Base-by-base conservation (phyloP, 768 basidiomycete species). In the Tulasnella sp. region DNA sequence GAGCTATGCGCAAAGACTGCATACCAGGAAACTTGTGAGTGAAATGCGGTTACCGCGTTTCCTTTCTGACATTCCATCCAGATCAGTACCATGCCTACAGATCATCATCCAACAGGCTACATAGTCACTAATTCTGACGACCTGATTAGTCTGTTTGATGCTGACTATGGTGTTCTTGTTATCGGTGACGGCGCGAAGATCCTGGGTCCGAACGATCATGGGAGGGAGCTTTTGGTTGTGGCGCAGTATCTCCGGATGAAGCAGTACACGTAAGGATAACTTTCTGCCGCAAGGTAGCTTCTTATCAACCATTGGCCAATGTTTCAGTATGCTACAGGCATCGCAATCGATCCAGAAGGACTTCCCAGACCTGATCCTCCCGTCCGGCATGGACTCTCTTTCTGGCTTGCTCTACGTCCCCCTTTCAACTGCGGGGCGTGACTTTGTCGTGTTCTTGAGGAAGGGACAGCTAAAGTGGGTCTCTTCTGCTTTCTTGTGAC, bases 91-190 rank as follows among this genome's bases (percentile, higher is more conserved):
- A 72, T 83, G 59, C 74, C 81, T 2, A 79, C 80, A 1, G 77
- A 81, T 42, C 70, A 74, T 36, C 83, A 86, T 65, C 81, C 86
- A 12, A 77, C 80, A 8, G 85, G 84, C 0, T 86, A 85, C 67
- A 83, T 87, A 59, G 80, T 88, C 17, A 84, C 83, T 53, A 83
- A 86, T 64, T 79, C 86, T 1, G 82, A 88, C 63, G 86, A 91
- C 65, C 71, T 89, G 2, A 72, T 91, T 3, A 75, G 77, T 2
- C 67, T 89, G 34, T 89, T 91, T 65, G 85, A 86, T 64, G 86
- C 83, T 3, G 83, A 86, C 62, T 82, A 76, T 63, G 86, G 85
- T 29, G 61, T 72, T 12, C 63, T 73, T 25, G 69, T 70, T 58
- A 73, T 74, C 37, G 72, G 86, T 53, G 74, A 88, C 70, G 81